Percentiles rank a stretch among this genome's conserved stretches.
phyloP scores from a whole-genome alignment of 2,329 filamentous ascomycete species.

The Aureobasidium pullulans region DNA sequence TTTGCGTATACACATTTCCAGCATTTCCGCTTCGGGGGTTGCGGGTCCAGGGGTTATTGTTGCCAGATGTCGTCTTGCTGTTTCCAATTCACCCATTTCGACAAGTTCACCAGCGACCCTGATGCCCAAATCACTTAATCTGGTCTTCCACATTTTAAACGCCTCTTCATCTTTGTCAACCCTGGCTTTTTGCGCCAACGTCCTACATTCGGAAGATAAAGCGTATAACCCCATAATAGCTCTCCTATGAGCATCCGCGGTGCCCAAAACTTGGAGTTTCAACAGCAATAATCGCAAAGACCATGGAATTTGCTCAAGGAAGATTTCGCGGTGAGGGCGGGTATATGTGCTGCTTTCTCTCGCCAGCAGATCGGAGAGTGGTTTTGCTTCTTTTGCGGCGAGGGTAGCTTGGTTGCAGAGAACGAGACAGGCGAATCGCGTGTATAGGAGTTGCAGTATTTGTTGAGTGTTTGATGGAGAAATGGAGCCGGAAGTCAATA shows the following conservation, averaged over 20 bases:
- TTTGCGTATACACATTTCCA: slow-evolving; percentile 32
- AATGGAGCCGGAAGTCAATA: slow-evolving; percentile 31
- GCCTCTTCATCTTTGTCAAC: slow-evolving; percentile 49
- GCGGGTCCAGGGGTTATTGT: neutral
- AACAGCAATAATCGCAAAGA: slow-evolving; percentile 74
- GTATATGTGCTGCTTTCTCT: slow-evolving; percentile 16
- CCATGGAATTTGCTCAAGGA: slow-evolving; percentile 61
- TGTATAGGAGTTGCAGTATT: slow-evolving; percentile 74
- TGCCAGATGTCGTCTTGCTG: slow-evolving; percentile 64
- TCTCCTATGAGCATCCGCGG: slow-evolving; percentile 72
- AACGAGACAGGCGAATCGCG: slow-evolving; percentile 61
- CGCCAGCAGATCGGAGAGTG: slow-evolving; percentile 49
- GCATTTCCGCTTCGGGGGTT: neutral
- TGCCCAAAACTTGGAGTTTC: slow-evolving; percentile 76
- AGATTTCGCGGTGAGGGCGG: neutral
- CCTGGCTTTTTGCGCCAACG: slow-evolving; percentile 22
- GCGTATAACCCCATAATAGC: slow-evolving; percentile 90
- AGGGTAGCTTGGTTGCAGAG: slow-evolving; percentile 59
- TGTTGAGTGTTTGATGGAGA: slow-evolving; percentile 52
- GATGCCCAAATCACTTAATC: slow-evolving; percentile 68
- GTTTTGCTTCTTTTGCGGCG: slow-evolving; percentile 54
- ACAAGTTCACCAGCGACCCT: slow-evolving; percentile 59
- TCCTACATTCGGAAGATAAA: slow-evolving; percentile 44
- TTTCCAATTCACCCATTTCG: slow-evolving; percentile 81
- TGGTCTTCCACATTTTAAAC: slow-evolving; percentile 59